Conservation (phyloP, 73 alveolate genomes). For the Paramecium sexaurelia region DNA sequence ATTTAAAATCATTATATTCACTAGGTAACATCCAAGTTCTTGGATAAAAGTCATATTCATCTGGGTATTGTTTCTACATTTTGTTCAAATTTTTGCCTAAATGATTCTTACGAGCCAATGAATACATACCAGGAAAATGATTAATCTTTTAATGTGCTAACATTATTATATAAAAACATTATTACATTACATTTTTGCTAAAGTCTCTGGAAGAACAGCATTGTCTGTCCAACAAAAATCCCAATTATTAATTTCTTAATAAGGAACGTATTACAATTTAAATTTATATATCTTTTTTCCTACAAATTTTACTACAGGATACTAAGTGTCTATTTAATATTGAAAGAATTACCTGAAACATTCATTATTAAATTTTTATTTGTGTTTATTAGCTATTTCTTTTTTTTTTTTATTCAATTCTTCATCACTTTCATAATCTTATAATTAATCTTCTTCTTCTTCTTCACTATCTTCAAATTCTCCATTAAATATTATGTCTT, state of each 20-base stretch:
- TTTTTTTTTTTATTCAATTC: not conserved
- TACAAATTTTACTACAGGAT: slow-evolving; percentile 69
- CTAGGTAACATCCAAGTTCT: slow-evolving; percentile 90
- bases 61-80: slow-evolving; percentile 79
- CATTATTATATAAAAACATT: not conserved
- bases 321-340: slow-evolving; percentile 48
- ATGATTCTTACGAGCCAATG: slow-evolving; percentile 82
- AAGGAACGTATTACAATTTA: slow-evolving; percentile 50
- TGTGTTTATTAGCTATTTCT: slow-evolving; percentile 2
- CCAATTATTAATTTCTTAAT: slow-evolving; percentile 76
- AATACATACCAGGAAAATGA: slow-evolving; percentile 90
- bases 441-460: not conserved
- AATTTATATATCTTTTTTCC: slow-evolving; percentile 60
- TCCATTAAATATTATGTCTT: slow-evolving; percentile 41
- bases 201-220: slow-evolving; percentile 71
- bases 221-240: slow-evolving; percentile 75
- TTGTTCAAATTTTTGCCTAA: slow-evolving; percentile 79
- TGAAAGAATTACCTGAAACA: slow-evolving; percentile 8
- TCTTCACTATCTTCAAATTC: slow-evolving; percentile 45
- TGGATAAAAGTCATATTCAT: slow-evolving; percentile 86
- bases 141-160: slow-evolving; percentile 78
- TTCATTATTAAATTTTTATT: slow-evolving; percentile 27
- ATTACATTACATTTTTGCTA: slow-evolving; percentile 74
- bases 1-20: slow-evolving; percentile 79
- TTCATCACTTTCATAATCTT: not conserved